Percentiles rank a stretch among this genome's conserved stretches.
Conservation (phyloP, 2,329 filamentous ascomycete genomes). For the Chrysoporthe deuterocubensis region DNA sequence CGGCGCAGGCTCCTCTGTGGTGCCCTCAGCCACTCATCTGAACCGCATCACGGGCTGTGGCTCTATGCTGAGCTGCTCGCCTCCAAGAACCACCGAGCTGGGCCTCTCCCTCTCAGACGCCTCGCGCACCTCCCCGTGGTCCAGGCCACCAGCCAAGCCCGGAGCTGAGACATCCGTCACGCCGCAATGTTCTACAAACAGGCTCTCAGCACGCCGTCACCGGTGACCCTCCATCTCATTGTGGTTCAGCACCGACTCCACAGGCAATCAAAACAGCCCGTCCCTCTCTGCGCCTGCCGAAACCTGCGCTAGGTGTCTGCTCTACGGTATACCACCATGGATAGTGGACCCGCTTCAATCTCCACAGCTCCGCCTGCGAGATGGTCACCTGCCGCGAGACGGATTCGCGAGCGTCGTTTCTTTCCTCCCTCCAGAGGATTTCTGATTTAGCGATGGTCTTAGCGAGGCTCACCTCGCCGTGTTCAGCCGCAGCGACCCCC, state of each 20-base stretch:
- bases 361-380: conserved; percentile 12
- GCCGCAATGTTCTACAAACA: not conserved
- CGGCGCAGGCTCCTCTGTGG: not conserved
- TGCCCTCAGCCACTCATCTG: not conserved
- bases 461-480: not conserved
- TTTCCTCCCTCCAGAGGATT: conserved; percentile 12
- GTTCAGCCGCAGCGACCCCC: not conserved
- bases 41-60: not conserved
- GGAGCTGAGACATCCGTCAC: conserved; percentile 15
- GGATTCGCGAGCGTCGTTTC: conserved; percentile 25
- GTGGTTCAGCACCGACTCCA: not conserved
- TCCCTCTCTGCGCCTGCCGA: not conserved
- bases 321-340: not conserved
- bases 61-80: not conserved
- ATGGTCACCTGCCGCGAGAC: conserved; percentile 17
- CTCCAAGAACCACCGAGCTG: not conserved
- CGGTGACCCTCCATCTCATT: not conserved
- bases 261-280: not conserved
- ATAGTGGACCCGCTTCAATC: conserved; percentile 5
- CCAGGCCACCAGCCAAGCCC: not conserved
- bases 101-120: not conserved
- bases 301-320: not conserved
- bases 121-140: not conserved
- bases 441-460: conserved; percentile 12
- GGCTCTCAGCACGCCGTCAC: not conserved